Evolutionary conservation across 192 early-diverging fungal species (phyloP).

Genomic region (Phycomyces nitens): DNA sequence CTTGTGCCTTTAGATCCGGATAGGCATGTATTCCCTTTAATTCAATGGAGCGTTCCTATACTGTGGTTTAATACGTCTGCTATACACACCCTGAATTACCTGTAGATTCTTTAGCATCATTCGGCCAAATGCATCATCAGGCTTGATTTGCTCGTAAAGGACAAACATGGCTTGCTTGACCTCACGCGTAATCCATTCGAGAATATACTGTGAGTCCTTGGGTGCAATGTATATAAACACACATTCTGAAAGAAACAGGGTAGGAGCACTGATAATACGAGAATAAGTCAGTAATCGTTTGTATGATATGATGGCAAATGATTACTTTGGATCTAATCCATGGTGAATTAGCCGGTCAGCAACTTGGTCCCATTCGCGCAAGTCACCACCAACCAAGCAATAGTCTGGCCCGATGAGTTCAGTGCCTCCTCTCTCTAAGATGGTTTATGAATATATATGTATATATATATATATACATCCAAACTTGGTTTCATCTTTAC

Average conservation of each 20-base stretch:
- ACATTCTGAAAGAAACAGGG: slow-evolving; percentile 91
- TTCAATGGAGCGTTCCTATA: slow-evolving; percentile 64
- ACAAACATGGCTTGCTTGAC: slow-evolving; percentile 58
- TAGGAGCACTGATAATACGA: slow-evolving; percentile 55
- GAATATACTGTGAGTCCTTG: slow-evolving; percentile 55
- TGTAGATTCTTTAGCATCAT: slow-evolving; percentile 90
- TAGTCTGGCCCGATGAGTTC: slow-evolving; percentile 71
- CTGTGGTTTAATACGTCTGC: neutral
- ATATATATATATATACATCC: neutral
- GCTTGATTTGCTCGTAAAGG: slow-evolving; percentile 90
- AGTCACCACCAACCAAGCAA: slow-evolving; percentile 74
- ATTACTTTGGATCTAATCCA: slow-evolving; percentile 58
- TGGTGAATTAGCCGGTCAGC: slow-evolving; percentile 53
- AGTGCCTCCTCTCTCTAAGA: slow-evolving; percentile 59
- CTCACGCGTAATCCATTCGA: slow-evolving; percentile 64
- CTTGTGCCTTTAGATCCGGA: slow-evolving; percentile 69
- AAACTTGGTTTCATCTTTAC: neutral
- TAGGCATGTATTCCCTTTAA: slow-evolving; percentile 72
- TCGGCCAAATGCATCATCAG: slow-evolving; percentile 85
- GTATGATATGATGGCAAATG: neutral
- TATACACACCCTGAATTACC: slow-evolving; percentile 20
- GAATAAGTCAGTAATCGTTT: neutral
- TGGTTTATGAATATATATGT: slow-evolving; percentile 2
- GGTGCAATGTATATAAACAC: slow-evolving; percentile 88
- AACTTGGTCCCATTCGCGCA: slow-evolving; percentile 65